Conservation (phyloP, 306 rosid genomes). For the Pyrus betulifolia region DNA sequence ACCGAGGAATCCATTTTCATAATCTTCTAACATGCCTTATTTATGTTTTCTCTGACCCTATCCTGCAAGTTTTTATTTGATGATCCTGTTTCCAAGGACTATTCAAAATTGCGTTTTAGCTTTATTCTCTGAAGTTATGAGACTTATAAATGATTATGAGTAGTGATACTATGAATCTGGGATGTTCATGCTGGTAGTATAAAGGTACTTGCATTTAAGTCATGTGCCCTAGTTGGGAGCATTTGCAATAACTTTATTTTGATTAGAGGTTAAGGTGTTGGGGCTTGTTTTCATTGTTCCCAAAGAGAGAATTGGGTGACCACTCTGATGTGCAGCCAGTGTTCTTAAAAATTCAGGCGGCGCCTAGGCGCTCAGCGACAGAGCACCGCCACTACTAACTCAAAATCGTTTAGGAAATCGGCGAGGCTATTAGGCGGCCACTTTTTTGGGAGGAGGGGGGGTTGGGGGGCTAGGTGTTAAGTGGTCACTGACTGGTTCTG, state of each 20-base stretch:
- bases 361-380: too few species aligned
- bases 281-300: background rate
- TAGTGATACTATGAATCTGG: background rate
- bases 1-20: conserved; percentile 8
- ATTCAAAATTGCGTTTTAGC: background rate
- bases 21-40: background rate
- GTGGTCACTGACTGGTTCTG: too few species aligned
- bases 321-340: background rate
- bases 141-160: background rate
- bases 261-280: background rate
- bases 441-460: too few species aligned
- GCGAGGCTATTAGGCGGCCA: too few species aligned
- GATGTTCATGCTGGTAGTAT: background rate
- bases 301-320: background rate
- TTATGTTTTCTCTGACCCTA: background rate
- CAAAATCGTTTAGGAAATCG: too few species aligned
- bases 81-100: background rate
- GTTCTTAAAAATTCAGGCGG: too few species aligned
- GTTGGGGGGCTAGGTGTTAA: too few species aligned
- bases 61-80: background rate
- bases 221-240: background rate
- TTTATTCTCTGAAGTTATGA: background rate
- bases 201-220: background rate
- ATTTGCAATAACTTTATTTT: background rate
- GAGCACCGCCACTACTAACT: too few species aligned